Conservation (phyloP, 352 stramenopile genomes). For the Phytophthora sansomeana region DNA sequence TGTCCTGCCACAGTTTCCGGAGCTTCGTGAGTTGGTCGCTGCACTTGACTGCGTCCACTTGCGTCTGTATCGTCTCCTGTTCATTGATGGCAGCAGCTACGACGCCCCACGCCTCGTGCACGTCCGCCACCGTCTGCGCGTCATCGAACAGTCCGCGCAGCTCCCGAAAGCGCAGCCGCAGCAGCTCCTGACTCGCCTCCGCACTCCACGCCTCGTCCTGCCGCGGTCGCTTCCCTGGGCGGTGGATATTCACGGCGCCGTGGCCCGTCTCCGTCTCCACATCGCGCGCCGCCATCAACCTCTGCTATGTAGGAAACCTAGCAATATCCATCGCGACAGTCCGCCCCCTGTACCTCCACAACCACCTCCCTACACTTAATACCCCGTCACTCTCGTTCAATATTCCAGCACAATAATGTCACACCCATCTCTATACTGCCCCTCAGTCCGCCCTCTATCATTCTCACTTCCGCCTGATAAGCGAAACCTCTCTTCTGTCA, state of each 20-base stretch:
- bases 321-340: not conserved
- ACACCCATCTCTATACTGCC: too few relatives aligned
- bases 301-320: too few relatives aligned
- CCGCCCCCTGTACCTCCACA: too few relatives aligned
- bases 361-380: too few relatives aligned
- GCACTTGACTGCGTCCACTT: constrained; percentile 30
- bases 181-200: constrained; percentile 32
- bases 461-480: constrained; percentile 7
- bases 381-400: too few relatives aligned
- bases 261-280: constrained; percentile 23
- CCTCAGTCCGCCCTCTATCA: not conserved
- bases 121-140: constrained; percentile 36
- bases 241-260: constrained; percentile 32
- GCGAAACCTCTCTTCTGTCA: too few relatives aligned
- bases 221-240: constrained; percentile 9
- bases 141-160: constrained; percentile 30
- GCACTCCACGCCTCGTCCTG: constrained; percentile 19
- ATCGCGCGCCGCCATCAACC: constrained; percentile 17
- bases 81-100: constrained; percentile 16
- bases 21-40: constrained; percentile 36
- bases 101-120: constrained; percentile 43
- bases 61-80: not conserved
- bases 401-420: too few relatives aligned
- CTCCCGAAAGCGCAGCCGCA: constrained; percentile 30
- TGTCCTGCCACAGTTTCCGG: constrained; percentile 34